Conservation (phyloP, 2,329 filamentous ascomycete genomes). For the Aspergillus niger region DNA sequence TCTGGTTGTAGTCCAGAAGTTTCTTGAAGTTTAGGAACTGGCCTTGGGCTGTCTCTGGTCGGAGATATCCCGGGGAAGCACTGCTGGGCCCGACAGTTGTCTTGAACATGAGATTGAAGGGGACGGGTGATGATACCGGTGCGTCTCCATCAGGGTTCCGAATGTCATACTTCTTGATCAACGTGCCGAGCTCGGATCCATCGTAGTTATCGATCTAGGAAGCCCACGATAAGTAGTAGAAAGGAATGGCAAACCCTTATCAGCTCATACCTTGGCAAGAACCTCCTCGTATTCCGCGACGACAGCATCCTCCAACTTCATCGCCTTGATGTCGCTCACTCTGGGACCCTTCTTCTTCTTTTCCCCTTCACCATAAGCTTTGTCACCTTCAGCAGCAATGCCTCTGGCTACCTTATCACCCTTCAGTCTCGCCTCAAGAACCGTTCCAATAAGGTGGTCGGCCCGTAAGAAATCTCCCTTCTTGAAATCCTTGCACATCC, state of each 20-base stretch:
- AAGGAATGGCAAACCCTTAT: too few species aligned
- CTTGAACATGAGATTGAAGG: slow-evolving; percentile 99
- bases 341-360: slow-evolving; percentile 79
- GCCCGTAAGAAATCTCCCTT: slow-evolving; percentile 94
- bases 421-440: slow-evolving; percentile 82
- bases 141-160: slow-evolving; percentile 77
- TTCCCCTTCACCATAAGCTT: slow-evolving; percentile 73
- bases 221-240: too few species aligned
- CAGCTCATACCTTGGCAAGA: slow-evolving; percentile 56
- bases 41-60: slow-evolving; percentile 95
- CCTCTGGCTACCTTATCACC: slow-evolving; percentile 92
- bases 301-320: slow-evolving; percentile 84
- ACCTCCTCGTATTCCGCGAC: slow-evolving; percentile 89
- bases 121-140: slow-evolving; percentile 69
- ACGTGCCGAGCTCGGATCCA: slow-evolving; percentile 77
- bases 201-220: slow-evolving; percentile 89
- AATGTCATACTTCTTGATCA: slow-evolving; percentile 91
- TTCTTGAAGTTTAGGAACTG: slow-evolving; percentile 98
- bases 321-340: slow-evolving; percentile 70
- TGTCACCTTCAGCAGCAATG: slow-evolving; percentile 57
- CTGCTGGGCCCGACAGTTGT: slow-evolving; percentile 91
- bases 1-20: slow-evolving; percentile 93
- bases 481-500: slow-evolving; percentile 99
- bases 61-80: slow-evolving; percentile 80
- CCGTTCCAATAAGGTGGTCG: slow-evolving; percentile 93